A percentile compares a stretch with the other conserved stretches of the same genome.
phyloP scores from a whole-genome alignment of 2,329 filamentous ascomycete species.

The Periglandula ipomoeae region DNA sequence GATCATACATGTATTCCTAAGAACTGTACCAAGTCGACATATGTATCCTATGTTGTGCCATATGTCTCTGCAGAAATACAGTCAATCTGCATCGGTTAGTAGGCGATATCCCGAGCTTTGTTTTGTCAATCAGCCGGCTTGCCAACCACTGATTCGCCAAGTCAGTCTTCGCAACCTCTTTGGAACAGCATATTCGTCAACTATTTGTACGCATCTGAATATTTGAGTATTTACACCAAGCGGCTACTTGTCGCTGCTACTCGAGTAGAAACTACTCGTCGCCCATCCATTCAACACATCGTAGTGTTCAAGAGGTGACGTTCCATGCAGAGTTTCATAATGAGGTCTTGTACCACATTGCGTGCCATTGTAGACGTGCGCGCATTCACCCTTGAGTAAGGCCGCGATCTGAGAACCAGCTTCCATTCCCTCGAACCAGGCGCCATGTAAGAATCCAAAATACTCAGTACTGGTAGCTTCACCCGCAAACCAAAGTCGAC shows the following conservation, averaged over 20 bases:
- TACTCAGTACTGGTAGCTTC: constrained; percentile 55
- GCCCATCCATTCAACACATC: constrained; percentile 27
- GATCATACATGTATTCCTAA: too few species aligned
- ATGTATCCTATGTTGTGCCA: too few species aligned
- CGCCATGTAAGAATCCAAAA: constrained; percentile 57
- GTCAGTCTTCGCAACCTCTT: too few species aligned
- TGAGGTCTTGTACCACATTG: constrained; percentile 13
- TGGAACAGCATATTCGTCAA: too few species aligned
- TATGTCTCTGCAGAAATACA: too few species aligned
- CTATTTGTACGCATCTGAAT: too few species aligned
- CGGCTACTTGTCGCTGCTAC: neutral
- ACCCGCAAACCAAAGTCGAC: constrained; percentile 54
- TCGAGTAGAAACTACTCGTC: constrained; percentile 21
- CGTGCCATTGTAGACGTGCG: constrained; percentile 6
- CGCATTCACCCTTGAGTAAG: constrained; percentile 12
- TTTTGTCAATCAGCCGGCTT: too few species aligned
- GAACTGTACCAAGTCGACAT: too few species aligned
- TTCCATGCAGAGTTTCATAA: constrained; percentile 20
- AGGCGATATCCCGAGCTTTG: too few species aligned
- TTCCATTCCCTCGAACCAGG: constrained; percentile 46
- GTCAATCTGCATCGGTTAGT: too few species aligned
- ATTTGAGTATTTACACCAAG: neutral
- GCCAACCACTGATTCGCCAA: too few species aligned
- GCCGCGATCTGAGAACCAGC: constrained; percentile 35
- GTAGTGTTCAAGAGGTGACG: constrained; percentile 24